Base-by-base conservation (phyloP, 2,329 filamentous ascomycete genomes). In the Penicillium sp. region DNA sequence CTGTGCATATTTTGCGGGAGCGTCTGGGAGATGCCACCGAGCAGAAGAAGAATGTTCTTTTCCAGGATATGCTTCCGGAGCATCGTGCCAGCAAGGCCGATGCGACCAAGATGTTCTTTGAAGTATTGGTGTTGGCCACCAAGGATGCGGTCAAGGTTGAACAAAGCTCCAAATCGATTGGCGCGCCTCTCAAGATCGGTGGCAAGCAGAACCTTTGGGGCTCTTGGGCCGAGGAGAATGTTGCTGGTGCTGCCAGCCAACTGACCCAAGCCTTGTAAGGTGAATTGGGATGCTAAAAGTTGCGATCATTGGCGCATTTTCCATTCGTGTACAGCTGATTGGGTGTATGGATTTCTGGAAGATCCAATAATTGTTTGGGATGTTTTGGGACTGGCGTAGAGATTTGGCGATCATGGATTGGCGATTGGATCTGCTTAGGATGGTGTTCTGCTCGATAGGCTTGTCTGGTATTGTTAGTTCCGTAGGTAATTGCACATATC, bases 21-120 rank as follows among this genome's bases (percentile, higher is more conserved):
- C 76, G 85, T 16, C 94, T 98, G 48, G 87, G 89, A 13, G 62
- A 62, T 15, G 64, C 77, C 12, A 79, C 85, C 20, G 81, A 84
- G 65, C 80, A 88, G 55, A 84, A 82, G 62, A 84, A 84, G 61
- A 79, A 79, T 9, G 87, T 94, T 2, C 74, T 93, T 2, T 95
- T 98, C 73, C 90, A 95, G 56, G 84, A 94, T 41, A 75, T 98
- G 32, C 75, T 95, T 22, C 92, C 92, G 0, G 86, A 94, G 65
- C 69, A 74, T 48, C 77, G 76, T 44, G 90, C 90, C 0, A 87
- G 77, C 50, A 85, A 86, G 64, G 84, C 84, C 6, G 92, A 96
- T 55, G 92, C 92, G 0, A 98, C 92, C 29, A 95, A 95, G 74
- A 95, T 98, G 88, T 98, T 98, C 71, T 98, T 98, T 56, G 92